A percentile compares a stretch with the other conserved stretches of the same genome.
Evolutionary conservation across 208 protist genomes (phyloP).

Genomic region (Crithidia sp.): DNA sequence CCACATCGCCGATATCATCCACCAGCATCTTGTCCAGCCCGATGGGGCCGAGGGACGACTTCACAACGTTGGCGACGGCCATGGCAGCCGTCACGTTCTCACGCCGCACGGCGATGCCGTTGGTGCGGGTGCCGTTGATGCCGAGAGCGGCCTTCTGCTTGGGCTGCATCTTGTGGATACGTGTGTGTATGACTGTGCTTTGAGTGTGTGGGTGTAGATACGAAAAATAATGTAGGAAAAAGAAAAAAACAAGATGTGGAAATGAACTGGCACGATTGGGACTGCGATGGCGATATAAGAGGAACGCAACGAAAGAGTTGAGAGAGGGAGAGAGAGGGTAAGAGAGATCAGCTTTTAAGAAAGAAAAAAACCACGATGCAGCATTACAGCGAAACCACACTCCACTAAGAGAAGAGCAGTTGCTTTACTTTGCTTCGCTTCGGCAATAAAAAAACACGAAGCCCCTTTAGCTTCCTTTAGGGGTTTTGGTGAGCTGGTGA

Average conservation of each 20-base stretch:
- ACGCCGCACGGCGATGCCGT: slow-evolving; percentile 95
- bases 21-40: slow-evolving; percentile 99
- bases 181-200: slow-evolving; percentile 1
- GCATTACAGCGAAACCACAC: too few relatives aligned
- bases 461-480: too few relatives aligned
- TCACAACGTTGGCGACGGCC: slow-evolving; percentile 99
- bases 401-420: too few relatives aligned
- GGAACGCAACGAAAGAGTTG: too few relatives aligned
- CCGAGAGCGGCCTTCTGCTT: slow-evolving; percentile 88
- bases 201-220: background rate
- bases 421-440: too few relatives aligned
- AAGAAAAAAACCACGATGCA: too few relatives aligned
- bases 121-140: slow-evolving; percentile 95
- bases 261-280: background rate
- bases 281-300: too few relatives aligned
- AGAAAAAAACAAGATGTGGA: slow-evolving; percentile 13
- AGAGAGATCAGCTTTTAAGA: too few relatives aligned
- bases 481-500: too few relatives aligned
- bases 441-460: too few relatives aligned
- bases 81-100: slow-evolving; percentile 98
- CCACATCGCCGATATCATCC: slow-evolving; percentile 99
- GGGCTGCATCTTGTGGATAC: slow-evolving; percentile 64
- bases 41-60: slow-evolving; percentile 99
- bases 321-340: too few relatives aligned
- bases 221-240: slow-evolving; percentile 3